phyloP scores from a whole-genome alignment of 1,284 basidiomycete species.

The Thecaphora thlaspeos region DNA sequence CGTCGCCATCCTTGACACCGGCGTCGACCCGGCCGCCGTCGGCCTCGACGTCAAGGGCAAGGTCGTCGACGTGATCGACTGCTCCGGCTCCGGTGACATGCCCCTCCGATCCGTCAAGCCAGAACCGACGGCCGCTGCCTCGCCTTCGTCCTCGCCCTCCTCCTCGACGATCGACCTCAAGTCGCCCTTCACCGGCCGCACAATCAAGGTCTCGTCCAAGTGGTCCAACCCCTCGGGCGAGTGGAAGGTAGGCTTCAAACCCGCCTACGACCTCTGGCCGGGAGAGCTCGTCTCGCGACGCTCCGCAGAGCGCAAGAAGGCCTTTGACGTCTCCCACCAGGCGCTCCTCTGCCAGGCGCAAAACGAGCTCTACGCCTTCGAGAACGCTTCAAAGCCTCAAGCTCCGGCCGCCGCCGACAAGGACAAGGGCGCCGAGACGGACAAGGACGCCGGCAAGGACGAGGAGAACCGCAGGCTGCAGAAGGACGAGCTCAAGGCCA shows the following conservation, averaged over 20 bases:
- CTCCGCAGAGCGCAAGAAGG: constrained; percentile 47
- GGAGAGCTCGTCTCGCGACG: constrained; percentile 52
- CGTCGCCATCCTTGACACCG: constrained; percentile 58
- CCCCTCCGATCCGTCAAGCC: constrained; percentile 37
- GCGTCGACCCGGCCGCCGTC: constrained; percentile 57
- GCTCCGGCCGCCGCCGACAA: constrained; percentile 1
- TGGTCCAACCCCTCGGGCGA: constrained; percentile 51
- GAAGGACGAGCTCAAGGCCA: constrained; percentile 52
- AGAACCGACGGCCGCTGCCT: neutral
- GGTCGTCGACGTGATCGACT: constrained; percentile 58
- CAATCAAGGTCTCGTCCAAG: constrained; percentile 38
- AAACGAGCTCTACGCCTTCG: constrained; percentile 37
- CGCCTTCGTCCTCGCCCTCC: constrained; percentile 2
- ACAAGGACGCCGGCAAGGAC: constrained; percentile 3
- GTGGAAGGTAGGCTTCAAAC: constrained; percentile 57
- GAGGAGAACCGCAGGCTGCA: constrained; percentile 22
- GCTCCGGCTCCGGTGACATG: constrained; percentile 53
- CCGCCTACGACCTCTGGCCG: constrained; percentile 58
- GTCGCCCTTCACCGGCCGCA: constrained; percentile 52
- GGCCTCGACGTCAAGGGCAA: constrained; percentile 55
- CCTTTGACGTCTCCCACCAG: constrained; percentile 52
- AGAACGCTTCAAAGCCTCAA: constrained; percentile 6
- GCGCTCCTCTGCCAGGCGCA: constrained; percentile 48
- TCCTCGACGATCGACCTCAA: constrained; percentile 31
- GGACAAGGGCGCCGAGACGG: constrained; percentile 5